Evolutionary conservation across 108 stramenopile genomes (phyloP).

Genomic region (Skeletonema menzelii): DNA sequence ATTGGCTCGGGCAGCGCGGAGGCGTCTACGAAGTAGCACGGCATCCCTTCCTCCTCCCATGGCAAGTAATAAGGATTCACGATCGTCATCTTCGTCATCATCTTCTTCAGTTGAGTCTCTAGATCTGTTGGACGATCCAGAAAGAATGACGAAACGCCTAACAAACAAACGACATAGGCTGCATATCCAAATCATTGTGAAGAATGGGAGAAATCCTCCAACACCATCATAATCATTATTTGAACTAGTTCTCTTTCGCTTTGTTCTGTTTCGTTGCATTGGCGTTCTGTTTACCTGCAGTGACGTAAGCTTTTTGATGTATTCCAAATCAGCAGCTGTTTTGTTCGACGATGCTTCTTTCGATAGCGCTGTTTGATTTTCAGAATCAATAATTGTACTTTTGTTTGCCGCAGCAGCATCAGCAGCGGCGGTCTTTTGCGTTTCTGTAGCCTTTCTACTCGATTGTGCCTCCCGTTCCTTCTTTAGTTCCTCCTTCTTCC

Average conservation of each 20-base stretch:
- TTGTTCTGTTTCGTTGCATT: background rate
- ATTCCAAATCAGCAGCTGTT: background rate
- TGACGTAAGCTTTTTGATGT: background rate
- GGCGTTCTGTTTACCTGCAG: background rate
- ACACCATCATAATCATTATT: background rate
- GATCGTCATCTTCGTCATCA: background rate
- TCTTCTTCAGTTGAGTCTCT: conserved; percentile 1
- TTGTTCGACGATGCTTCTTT: background rate
- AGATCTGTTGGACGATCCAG: background rate
- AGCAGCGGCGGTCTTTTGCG: background rate
- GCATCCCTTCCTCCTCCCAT: conserved; percentile 5
- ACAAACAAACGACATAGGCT: background rate
- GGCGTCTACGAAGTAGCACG: conserved; percentile 9
- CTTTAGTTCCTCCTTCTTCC: background rate
- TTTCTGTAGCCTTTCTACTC: background rate
- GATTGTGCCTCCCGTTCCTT: background rate
- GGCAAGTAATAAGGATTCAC: background rate
- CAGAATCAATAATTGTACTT: background rate
- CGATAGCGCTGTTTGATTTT: background rate
- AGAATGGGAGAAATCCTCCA: background rate
- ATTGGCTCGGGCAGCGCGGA: background rate
- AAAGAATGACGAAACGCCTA: background rate
- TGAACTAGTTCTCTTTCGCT: background rate
- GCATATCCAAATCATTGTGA: background rate
- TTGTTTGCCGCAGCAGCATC: background rate